phyloP scores from a whole-genome alignment of 202 grass and related monocot species.

The Panicum virgatum region DNA sequence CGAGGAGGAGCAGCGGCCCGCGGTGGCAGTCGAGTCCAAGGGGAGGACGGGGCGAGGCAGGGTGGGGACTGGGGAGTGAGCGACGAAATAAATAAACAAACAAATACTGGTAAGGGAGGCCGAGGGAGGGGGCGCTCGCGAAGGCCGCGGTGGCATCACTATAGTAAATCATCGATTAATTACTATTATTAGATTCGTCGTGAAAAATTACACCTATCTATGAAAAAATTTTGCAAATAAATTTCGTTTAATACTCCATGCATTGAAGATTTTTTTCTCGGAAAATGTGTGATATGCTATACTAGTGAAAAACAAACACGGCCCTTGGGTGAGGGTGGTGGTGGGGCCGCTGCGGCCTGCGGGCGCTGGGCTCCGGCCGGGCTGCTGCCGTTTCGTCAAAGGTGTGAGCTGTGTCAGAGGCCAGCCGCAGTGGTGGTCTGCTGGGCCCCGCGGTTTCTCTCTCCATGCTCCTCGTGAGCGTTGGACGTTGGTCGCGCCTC shows the following conservation, averaged over 20 bases:
- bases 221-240: too few species aligned
- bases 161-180: too few species aligned
- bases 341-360: conserved; percentile 9
- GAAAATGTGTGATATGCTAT: too few species aligned
- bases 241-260: too few species aligned
- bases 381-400: conserved; percentile 61
- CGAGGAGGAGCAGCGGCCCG: not conserved
- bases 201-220: too few species aligned
- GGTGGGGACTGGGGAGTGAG: conserved; percentile 24
- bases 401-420: conserved; percentile 69
- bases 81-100: conserved; percentile 43
- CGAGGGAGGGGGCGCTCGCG: too few species aligned
- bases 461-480: conserved; percentile 4
- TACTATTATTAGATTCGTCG: too few species aligned
- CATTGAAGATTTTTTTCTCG: too few species aligned
- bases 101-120: conserved; percentile 30
- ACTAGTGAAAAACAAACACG: too few species aligned
- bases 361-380: not conserved
- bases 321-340: not conserved
- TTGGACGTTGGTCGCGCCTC: not conserved
- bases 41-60: too few species aligned
- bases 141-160: too few species aligned
- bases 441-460: not conserved
- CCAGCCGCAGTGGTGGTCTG: conserved; percentile 5
- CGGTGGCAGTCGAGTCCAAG: conserved; percentile 17